Evolutionary conservation across 176 grass and related monocot genomes (phyloP).

Genomic region (Rhynchospora breviuscula): DNA sequence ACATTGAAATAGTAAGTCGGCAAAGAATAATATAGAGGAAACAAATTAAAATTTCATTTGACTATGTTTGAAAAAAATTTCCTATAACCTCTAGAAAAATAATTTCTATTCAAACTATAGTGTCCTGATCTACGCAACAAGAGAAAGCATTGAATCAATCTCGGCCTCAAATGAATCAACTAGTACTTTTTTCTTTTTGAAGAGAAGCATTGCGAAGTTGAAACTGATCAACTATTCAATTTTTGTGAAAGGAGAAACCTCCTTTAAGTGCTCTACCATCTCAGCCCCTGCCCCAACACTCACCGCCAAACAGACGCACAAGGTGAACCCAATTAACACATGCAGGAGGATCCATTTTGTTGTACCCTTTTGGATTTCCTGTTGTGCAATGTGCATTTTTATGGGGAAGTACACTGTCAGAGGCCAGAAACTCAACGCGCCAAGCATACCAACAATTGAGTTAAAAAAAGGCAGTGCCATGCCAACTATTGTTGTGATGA

Average conservation of each 20-base stretch:
- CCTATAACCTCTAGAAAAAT: neutral
- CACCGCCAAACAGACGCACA: slow-evolving; percentile 53
- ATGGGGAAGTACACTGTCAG: slow-evolving; percentile 76
- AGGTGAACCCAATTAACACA: slow-evolving; percentile 41
- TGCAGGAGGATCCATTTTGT: slow-evolving; percentile 52
- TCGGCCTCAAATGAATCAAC: neutral
- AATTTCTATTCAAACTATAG: neutral
- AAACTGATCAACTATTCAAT: slow-evolving; percentile 24
- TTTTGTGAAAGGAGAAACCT: slow-evolving; percentile 45
- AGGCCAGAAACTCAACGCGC: slow-evolving; percentile 82
- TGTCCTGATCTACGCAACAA: neutral
- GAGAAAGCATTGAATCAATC: neutral
- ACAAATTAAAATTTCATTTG: neutral
- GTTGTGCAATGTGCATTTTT: slow-evolving; percentile 69
- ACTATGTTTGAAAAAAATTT: neutral
- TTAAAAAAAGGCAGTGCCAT: slow-evolving; percentile 89
- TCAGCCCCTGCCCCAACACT: slow-evolving; percentile 66
- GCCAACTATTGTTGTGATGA: slow-evolving; percentile 51
- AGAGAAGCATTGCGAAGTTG: neutral
- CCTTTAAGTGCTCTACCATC: slow-evolving; percentile 50
- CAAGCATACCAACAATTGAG: slow-evolving; percentile 63
- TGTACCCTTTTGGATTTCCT: slow-evolving; percentile 37
- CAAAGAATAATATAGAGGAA: neutral
- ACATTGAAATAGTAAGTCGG: neutral
- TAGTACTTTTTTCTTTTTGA: neutral